phyloP scores from a whole-genome alignment of 1,284 basidiomycete genomes.

The Ceratorhiza oryzae-sativae region DNA sequence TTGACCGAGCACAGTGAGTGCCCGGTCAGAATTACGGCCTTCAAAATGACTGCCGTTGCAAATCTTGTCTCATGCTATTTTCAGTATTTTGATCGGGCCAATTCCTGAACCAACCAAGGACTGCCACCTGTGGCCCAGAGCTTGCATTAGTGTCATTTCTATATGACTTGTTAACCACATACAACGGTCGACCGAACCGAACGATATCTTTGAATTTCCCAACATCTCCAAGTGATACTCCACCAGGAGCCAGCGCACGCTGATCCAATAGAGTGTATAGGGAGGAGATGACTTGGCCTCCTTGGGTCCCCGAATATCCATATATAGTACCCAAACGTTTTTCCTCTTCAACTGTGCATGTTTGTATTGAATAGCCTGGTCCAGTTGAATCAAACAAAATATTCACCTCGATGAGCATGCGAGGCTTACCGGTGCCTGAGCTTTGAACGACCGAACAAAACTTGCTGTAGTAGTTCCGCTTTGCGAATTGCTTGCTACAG shows the following conservation, averaged over 20 bases:
- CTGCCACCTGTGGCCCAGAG: neutral
- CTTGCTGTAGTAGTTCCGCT: slow-evolving; percentile 2
- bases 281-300: neutral
- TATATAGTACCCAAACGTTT: slow-evolving; percentile 6
- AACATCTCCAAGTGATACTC: neutral
- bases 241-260: neutral
- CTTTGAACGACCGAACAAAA: slow-evolving; percentile 25
- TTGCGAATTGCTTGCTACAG: neutral
- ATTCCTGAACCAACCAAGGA: neutral
- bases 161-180: neutral
- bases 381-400: neutral
- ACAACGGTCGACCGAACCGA: slow-evolving; percentile 7
- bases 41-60: neutral
- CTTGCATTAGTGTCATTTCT: neutral
- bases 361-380: neutral
- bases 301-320: neutral
- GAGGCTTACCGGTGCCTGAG: slow-evolving; percentile 27
- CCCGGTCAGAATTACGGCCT: neutral
- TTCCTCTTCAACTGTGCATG: neutral
- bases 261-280: slow-evolving; percentile 4
- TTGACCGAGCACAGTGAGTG: slow-evolving; percentile 16
- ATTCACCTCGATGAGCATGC: slow-evolving; percentile 9
- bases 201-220: neutral
- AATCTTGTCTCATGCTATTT: neutral
- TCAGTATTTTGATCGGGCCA: neutral